Evolutionary conservation across 768 basidiomycete genomes (phyloP).

Genomic region (Russula virescens): DNA sequence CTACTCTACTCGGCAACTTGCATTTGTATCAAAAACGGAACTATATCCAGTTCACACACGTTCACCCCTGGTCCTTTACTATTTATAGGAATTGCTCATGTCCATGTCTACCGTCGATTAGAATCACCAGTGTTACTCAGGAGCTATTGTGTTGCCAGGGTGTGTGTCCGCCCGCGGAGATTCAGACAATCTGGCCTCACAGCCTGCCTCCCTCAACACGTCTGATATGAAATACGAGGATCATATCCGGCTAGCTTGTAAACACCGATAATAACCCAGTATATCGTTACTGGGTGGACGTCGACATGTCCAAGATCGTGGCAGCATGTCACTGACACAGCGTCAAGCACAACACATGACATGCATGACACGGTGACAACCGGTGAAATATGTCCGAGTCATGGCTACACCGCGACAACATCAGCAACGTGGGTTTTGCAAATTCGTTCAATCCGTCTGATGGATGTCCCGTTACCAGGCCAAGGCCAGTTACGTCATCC

Average conservation of each 20-base stretch:
- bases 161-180: not conserved
- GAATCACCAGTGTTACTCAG: not conserved
- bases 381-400: no score
- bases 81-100: not conserved
- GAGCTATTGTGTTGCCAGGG: not conserved
- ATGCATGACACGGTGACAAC: no score
- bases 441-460: no score
- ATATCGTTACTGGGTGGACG: not conserved
- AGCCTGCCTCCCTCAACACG: not conserved
- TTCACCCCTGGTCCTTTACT: not conserved
- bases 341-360: not conserved
- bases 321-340: not conserved
- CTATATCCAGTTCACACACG: constrained; percentile 5
- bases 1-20: not conserved
- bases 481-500: no score
- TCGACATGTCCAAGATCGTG: not conserved
- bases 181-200: not conserved
- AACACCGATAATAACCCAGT: not conserved
- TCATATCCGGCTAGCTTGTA: not conserved
- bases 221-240: not conserved
- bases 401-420: no score
- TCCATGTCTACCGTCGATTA: not conserved
- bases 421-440: no score
- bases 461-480: no score
- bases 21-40: not conserved